A percentile compares a stretch with the other conserved stretches of the same genome.
Conservation (phyloP, 2,329 filamentous ascomycete species). For the Cercospora sp. region DNA sequence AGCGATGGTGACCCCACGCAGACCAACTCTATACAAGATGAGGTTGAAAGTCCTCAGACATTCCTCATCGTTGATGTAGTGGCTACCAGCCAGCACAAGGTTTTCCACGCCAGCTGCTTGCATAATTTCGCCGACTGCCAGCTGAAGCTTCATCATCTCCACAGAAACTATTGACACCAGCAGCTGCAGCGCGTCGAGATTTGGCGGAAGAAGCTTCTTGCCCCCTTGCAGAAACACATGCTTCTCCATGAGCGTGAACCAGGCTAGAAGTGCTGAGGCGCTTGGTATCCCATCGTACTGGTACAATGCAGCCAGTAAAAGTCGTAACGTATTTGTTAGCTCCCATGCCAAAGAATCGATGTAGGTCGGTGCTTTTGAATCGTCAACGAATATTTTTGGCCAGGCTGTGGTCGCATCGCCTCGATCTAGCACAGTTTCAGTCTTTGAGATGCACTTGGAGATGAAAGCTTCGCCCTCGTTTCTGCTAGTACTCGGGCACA, state of each 20-base stretch:
- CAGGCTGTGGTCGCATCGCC: slow-evolving; percentile 38
- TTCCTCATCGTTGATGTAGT: slow-evolving; percentile 67
- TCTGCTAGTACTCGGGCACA: slow-evolving; percentile 19
- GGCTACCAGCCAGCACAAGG: slow-evolving; percentile 12
- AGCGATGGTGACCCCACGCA: slow-evolving; percentile 59
- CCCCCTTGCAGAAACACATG: slow-evolving; percentile 67
- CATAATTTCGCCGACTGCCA: slow-evolving; percentile 56
- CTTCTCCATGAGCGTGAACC: slow-evolving; percentile 72
- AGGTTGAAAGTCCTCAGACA: slow-evolving; percentile 72
- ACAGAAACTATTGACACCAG: slow-evolving; percentile 71
- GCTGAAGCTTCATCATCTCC: slow-evolving; percentile 67
- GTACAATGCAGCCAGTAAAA: slow-evolving; percentile 55
- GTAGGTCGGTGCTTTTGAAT: slow-evolving; percentile 55
- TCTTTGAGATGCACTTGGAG: slow-evolving; percentile 25
- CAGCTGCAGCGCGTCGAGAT: slow-evolving; percentile 62
- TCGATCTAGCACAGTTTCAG: slow-evolving; percentile 24
- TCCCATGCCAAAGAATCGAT: slow-evolving; percentile 65
- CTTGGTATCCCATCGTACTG: slow-evolving; percentile 24
- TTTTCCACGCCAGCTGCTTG: slow-evolving; percentile 22
- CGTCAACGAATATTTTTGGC: slow-evolving; percentile 27
- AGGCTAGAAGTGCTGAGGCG: slow-evolving; percentile 60
- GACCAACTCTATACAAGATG: slow-evolving; percentile 63
- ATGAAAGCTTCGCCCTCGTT: slow-evolving; percentile 23
- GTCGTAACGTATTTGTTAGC: slow-evolving; percentile 60
- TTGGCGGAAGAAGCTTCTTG: slow-evolving; percentile 40